phyloP scores from a whole-genome alignment of 1,139 yeast species.

The Suhomyces terraborum region DNA sequence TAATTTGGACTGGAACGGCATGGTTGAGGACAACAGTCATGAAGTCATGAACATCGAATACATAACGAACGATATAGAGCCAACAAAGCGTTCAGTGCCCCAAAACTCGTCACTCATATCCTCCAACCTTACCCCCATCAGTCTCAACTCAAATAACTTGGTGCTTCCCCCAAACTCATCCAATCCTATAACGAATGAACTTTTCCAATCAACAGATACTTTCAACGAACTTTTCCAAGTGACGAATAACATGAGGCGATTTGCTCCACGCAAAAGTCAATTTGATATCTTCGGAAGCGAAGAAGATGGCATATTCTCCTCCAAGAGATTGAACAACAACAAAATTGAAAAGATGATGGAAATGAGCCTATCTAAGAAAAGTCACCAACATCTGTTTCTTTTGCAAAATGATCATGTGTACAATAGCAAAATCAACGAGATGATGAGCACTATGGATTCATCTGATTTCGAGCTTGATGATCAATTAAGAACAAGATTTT shows the following conservation, averaged over 20 bases:
- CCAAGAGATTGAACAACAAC: slow-evolving; percentile 33
- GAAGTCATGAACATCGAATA: slow-evolving; percentile 7
- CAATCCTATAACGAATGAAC: slow-evolving; percentile 8
- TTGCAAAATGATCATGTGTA: slow-evolving; percentile 4
- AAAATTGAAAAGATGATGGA: slow-evolving; percentile 43
- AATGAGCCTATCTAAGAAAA: slow-evolving; percentile 19
- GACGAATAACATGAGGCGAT: slow-evolving; percentile 31
- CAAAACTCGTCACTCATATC: background rate
- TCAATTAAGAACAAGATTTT: slow-evolving; percentile 48
- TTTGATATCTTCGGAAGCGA: slow-evolving; percentile 12
- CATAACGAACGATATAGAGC: slow-evolving; percentile 10
- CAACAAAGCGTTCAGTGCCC: slow-evolving; percentile 5
- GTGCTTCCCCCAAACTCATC: slow-evolving; percentile 7
- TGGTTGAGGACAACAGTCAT: slow-evolving; percentile 3
- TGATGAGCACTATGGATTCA: slow-evolving; percentile 14
- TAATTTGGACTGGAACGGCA: slow-evolving; percentile 11
- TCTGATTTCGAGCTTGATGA: slow-evolving; percentile 39
- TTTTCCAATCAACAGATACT: slow-evolving; percentile 6
- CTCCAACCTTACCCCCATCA: slow-evolving; percentile 3
- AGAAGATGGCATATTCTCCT: slow-evolving; percentile 17
- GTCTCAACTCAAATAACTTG: slow-evolving; percentile 8
- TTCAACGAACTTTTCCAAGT: slow-evolving; percentile 44
- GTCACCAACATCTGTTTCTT: background rate
- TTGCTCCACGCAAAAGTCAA: slow-evolving; percentile 7
- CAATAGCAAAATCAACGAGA: slow-evolving; percentile 10